Conservation (phyloP, 169 alveolate genomes). For the Cryptosporidium ubiquitum region DNA sequence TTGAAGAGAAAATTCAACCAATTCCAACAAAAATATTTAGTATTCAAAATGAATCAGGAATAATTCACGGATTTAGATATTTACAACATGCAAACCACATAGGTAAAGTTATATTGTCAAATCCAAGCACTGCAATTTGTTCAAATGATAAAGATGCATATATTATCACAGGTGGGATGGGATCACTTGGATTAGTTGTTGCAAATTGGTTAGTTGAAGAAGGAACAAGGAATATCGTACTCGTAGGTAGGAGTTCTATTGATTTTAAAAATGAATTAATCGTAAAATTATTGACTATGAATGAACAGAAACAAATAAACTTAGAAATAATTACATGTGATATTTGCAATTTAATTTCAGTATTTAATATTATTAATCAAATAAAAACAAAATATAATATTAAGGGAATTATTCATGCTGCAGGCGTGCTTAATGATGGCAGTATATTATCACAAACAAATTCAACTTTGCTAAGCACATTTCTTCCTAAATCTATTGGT, state of each 20-base stretch:
- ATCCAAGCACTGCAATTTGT: conserved; percentile 29
- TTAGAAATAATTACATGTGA: conserved; percentile 47
- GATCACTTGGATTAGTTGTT: conserved; percentile 77
- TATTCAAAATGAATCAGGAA: conserved; percentile 44
- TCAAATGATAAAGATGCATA: conserved; percentile 37
- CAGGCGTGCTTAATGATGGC: conserved; percentile 80
- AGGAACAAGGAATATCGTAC: conserved; percentile 78
- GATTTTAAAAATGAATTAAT: not conserved
- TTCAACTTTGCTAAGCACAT: conserved; percentile 75
- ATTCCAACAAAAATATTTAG: conserved; percentile 37
- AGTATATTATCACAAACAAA: conserved; percentile 72
- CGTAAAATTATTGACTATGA: not conserved
- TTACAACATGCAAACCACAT: conserved; percentile 76
- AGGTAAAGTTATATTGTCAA: conserved; percentile 74
- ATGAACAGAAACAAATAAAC: not conserved
- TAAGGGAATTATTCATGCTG: conserved; percentile 80
- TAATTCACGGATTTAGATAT: conserved; percentile 65
- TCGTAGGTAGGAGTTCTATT: conserved; percentile 14
- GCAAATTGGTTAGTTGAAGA: conserved; percentile 81
- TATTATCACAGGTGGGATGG: conserved; percentile 80
- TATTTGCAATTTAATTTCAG: not conserved
- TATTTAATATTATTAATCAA: conserved; percentile 17
- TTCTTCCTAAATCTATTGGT: conserved; percentile 81
- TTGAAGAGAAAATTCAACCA: conserved; percentile 44
- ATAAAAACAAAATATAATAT: conserved; percentile 5